Conservation (phyloP, 1,284 basidiomycete genomes). For the Schizopora paradoxa region DNA sequence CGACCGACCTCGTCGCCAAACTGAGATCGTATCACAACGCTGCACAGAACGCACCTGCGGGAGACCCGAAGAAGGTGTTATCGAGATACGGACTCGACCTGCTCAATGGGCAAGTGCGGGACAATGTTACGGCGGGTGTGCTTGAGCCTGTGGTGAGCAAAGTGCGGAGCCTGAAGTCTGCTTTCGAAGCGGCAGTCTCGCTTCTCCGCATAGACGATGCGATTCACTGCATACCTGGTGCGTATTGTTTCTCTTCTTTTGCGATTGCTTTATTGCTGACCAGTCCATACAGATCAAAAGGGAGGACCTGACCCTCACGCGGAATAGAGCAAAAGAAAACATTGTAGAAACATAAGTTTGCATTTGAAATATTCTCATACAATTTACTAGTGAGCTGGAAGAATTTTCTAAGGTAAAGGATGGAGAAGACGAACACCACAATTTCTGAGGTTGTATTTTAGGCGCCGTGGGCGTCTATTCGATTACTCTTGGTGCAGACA, state of each 20-base stretch:
- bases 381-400: too few species aligned
- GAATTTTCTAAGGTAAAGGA: too few species aligned
- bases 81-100: constrained; percentile 95
- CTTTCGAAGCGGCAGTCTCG: constrained; percentile 95
- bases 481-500: too few species aligned
- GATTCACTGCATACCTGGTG: constrained; percentile 79
- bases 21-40: constrained; percentile 96
- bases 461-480: too few species aligned
- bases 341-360: too few species aligned
- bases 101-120: constrained; percentile 89
- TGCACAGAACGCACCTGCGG: constrained; percentile 85
- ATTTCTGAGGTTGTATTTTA: too few species aligned
- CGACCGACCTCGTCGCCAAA: constrained; percentile 96
- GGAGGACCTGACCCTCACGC: constrained; percentile 62
- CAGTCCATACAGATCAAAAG: constrained; percentile 56
- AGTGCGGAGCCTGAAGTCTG: constrained; percentile 93
- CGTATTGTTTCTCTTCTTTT: constrained; percentile 14
- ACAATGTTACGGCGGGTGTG: constrained; percentile 91
- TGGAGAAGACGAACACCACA: too few species aligned
- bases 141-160: constrained; percentile 97
- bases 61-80: constrained; percentile 94
- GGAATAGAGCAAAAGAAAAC: too few species aligned
- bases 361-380: too few species aligned
- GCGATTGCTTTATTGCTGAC: constrained; percentile 21
- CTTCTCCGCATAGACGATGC: constrained; percentile 95